Conservation (phyloP, 208 protist genomes). For the Willaertia magna region DNA sequence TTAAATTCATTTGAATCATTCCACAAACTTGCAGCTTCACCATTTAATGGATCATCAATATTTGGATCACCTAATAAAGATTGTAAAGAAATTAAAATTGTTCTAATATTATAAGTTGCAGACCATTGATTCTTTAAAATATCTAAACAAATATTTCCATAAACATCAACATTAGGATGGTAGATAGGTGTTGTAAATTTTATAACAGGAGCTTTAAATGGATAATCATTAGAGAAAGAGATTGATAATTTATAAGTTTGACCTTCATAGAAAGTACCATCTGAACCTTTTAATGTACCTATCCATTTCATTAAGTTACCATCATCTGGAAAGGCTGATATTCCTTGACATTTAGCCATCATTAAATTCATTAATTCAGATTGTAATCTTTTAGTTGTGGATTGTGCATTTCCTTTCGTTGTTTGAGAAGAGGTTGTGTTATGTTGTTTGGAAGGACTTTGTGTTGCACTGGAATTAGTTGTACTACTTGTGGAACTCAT, state of each 20-base stretch:
- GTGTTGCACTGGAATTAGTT: no score
- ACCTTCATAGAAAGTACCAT: conserved; percentile 69
- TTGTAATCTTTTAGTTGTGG: conserved; percentile 60
- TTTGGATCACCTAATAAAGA: conserved; percentile 84
- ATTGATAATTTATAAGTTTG: conserved; percentile 74
- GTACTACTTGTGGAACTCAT: no score
- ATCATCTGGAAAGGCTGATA: conserved; percentile 82
- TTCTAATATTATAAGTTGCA: conserved; percentile 76
- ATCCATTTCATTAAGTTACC: conserved; percentile 76
- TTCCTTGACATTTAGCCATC: conserved; percentile 58
- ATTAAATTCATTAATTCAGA: conserved; percentile 83
- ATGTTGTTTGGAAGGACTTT: neutral
- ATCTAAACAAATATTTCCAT: conserved; percentile 86
- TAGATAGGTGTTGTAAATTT: conserved; percentile 81
- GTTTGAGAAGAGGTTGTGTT: neutral
- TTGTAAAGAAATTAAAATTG: conserved; percentile 86
- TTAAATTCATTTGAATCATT: conserved; percentile 38
- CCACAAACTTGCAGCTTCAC: conserved; percentile 76
- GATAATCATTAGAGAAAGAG: conserved; percentile 73
- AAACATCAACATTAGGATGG: conserved; percentile 82
- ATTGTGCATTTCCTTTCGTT: neutral
- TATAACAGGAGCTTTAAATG: conserved; percentile 75
- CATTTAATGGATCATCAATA: conserved; percentile 84
- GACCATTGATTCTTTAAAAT: conserved; percentile 83
- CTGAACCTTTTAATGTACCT: conserved; percentile 60